Percentiles rank a stretch among this genome's conserved stretches.
phyloP scores from a whole-genome alignment of 2,329 filamentous ascomycete genomes.

The Amauroascus niger region DNA sequence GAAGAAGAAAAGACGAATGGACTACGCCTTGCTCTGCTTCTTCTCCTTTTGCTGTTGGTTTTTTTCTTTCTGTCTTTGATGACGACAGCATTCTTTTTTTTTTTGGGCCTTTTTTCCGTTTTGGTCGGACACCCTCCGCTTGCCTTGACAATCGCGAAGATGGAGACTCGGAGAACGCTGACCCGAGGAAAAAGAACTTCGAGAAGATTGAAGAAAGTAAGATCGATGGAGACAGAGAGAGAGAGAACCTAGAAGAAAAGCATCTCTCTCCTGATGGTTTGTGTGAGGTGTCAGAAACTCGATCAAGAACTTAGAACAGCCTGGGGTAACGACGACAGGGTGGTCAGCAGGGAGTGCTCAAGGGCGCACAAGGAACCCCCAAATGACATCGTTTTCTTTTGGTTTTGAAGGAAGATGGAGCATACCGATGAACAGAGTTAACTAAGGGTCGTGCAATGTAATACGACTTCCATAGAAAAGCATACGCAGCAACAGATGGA shows the following conservation, averaged over 20 bases:
- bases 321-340: not conserved
- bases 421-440: not conserved
- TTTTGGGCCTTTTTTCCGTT: not conserved
- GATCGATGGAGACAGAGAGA: not conserved
- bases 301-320: not conserved
- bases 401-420: not conserved
- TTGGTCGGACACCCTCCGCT: not conserved
- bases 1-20: not conserved
- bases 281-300: slow-evolving; percentile 4
- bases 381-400: slow-evolving; percentile 1
- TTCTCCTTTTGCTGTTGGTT: not conserved
- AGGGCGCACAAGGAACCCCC: not conserved
- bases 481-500: too few species aligned
- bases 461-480: slow-evolving; percentile 8
- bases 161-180: too few species aligned
- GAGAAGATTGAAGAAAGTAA: not conserved
- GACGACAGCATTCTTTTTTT: not conserved
- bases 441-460: slow-evolving; percentile 6
- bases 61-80: not conserved
- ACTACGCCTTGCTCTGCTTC: not conserved
- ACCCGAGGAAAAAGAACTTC: not conserved
- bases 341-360: slow-evolving; percentile 5
- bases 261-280: not conserved
- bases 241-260: not conserved
- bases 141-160: not conserved